Evolutionary conservation across 208 protist species (phyloP).

Genomic region (Leishmania arabica): DNA sequence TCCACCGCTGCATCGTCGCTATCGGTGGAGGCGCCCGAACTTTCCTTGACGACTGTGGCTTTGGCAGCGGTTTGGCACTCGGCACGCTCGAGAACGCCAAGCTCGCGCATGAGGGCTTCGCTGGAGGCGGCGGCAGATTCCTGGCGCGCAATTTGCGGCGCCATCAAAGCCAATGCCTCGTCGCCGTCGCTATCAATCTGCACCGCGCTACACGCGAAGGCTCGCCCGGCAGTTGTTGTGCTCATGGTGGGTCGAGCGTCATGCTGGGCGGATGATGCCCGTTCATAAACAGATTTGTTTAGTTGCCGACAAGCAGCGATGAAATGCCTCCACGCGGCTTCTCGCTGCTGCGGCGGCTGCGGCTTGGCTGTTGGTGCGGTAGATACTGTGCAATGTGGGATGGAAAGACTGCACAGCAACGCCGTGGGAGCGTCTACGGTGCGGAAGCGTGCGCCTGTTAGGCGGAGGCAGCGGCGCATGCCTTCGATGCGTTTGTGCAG

Average conservation of each 20-base stretch:
- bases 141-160: slow-evolving; percentile 14
- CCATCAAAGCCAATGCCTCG: slow-evolving; percentile 11
- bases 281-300: not conserved
- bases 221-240: not conserved
- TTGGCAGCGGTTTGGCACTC: slow-evolving; percentile 4
- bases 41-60: not conserved
- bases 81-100: slow-evolving; percentile 22
- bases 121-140: slow-evolving; percentile 17
- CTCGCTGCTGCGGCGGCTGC: not conserved
- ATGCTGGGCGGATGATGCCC: not conserved
- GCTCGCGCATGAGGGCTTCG: slow-evolving; percentile 21
- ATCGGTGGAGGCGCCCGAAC: not conserved
- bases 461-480: not conserved
- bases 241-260: not conserved
- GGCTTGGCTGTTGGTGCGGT: not conserved
- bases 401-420: not conserved
- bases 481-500: not conserved
- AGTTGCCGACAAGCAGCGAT: slow-evolving; percentile 22
- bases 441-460: no score
- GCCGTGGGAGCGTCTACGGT: not conserved
- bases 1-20: not conserved
- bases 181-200: not conserved
- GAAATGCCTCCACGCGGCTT: slow-evolving; percentile 31
- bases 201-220: no score
- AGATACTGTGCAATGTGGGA: not conserved